Conservation (phyloP, 257 asterid genomes). For the Solanum acaule region DNA sequence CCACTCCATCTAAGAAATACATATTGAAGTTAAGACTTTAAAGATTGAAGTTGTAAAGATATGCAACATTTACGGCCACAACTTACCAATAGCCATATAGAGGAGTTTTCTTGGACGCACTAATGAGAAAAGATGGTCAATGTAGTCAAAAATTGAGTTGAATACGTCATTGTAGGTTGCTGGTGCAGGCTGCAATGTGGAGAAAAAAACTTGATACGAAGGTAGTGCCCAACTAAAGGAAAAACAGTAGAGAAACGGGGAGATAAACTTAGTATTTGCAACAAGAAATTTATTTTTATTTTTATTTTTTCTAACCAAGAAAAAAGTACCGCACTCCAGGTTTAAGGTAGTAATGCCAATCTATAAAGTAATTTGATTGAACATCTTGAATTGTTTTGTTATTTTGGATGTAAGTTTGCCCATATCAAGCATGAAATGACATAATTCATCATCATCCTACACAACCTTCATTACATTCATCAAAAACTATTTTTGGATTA, state of each 20-base stretch:
- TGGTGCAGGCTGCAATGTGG: conserved; percentile 74
- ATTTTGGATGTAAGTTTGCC: background rate
- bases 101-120: conserved; percentile 96
- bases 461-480: background rate
- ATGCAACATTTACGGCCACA: background rate
- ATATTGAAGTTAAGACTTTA: background rate
- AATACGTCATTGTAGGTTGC: conserved; percentile 78
- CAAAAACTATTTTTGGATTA: background rate
- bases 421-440: background rate
- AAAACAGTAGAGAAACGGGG: background rate
- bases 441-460: background rate
- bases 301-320: background rate
- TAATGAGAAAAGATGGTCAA: conserved; percentile 75
- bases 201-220: conserved; percentile 10
- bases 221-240: background rate
- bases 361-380: background rate
- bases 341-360: background rate
- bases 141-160: conserved; percentile 76
- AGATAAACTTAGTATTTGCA: background rate
- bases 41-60: background rate
- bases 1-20: conserved; percentile 77
- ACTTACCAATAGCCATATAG: conserved; percentile 91
- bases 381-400: background rate
- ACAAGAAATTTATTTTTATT: background rate
- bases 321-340: background rate